Evolutionary conservation across 257 asterid species (phyloP).

Genomic region (Linderniella brevidens): DNA sequence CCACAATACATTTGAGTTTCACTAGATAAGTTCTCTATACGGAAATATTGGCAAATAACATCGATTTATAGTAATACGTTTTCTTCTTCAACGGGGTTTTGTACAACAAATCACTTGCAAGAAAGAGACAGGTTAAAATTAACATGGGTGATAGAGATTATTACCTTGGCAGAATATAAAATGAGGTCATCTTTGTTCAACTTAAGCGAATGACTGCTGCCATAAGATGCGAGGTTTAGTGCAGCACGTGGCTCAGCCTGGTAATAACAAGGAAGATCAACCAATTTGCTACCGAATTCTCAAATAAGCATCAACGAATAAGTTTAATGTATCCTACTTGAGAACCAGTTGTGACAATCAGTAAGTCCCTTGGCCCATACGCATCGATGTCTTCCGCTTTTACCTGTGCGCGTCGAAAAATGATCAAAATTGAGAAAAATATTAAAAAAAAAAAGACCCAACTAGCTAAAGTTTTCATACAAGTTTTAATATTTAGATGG

Average conservation of each 20-base stretch:
- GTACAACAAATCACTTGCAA: not conserved
- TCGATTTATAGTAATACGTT: not conserved
- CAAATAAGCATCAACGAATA: constrained; percentile 12
- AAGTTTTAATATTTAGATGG: no score
- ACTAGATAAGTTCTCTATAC: not conserved
- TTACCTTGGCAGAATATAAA: constrained; percentile 96
- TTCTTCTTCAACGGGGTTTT: not conserved
- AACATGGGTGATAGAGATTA: constrained; percentile 5
- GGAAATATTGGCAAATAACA: not conserved
- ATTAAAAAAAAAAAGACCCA: not conserved
- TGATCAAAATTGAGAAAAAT: constrained; percentile 5
- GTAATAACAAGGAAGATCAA: constrained; percentile 22
- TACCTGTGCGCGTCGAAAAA: constrained; percentile 26
- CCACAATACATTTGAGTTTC: not conserved
- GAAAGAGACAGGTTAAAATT: not conserved
- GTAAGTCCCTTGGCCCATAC: constrained; percentile 91
- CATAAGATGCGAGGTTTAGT: constrained; percentile 91
- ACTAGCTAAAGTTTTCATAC: no score
- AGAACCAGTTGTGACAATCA: constrained; percentile 97
- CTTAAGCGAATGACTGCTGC: constrained; percentile 92
- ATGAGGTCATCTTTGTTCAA: constrained; percentile 72
- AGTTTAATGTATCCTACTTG: constrained; percentile 48
- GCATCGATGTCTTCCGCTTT: constrained; percentile 95
- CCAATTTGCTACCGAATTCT: constrained; percentile 13
- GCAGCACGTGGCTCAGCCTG: constrained; percentile 99